A percentile compares a stretch with the other conserved stretches of the same genome.
Evolutionary conservation across 768 basidiomycete species (phyloP).

Genomic region (Mycena kentingensis): DNA sequence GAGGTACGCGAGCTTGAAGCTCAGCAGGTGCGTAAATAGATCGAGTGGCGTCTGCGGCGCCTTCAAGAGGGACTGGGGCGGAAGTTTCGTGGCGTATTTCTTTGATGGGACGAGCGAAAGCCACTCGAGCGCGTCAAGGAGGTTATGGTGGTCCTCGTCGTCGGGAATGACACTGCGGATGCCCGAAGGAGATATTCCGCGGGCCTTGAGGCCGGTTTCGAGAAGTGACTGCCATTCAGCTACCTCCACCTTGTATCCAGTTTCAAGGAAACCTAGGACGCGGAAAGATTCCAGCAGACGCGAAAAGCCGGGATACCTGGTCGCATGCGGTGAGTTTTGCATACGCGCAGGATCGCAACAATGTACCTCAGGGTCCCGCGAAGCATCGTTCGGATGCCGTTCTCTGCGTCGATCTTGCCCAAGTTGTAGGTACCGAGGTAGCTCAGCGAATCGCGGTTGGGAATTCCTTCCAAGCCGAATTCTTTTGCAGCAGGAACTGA

Average conservation of each 20-base stretch:
- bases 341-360: background rate
- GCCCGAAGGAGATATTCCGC: no score
- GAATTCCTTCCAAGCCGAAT: conserved; percentile 76
- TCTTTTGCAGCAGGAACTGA: conserved; percentile 65
- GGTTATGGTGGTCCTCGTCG: conserved; percentile 24
- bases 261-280: conserved; percentile 69
- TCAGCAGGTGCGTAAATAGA: conserved; percentile 70
- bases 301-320: conserved; percentile 84
- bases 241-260: no score
- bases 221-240: no score
- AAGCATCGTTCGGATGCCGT: conserved; percentile 62
- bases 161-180: conserved; percentile 3
- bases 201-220: no score
- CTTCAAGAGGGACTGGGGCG: conserved; percentile 47
- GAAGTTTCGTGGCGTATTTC: conserved; percentile 13
- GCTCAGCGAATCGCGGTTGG: conserved; percentile 79
- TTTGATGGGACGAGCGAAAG: conserved; percentile 35
- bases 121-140: conserved; percentile 52
- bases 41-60: conserved; percentile 61
- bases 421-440: conserved; percentile 72
- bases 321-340: background rate
- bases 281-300: conserved; percentile 73
- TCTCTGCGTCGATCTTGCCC: conserved; percentile 24
- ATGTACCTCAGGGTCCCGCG: conserved; percentile 80
- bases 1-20: conserved; percentile 68